Conservation (phyloP, 2,329 filamentous ascomycete species). For the Dothistroma pini region DNA sequence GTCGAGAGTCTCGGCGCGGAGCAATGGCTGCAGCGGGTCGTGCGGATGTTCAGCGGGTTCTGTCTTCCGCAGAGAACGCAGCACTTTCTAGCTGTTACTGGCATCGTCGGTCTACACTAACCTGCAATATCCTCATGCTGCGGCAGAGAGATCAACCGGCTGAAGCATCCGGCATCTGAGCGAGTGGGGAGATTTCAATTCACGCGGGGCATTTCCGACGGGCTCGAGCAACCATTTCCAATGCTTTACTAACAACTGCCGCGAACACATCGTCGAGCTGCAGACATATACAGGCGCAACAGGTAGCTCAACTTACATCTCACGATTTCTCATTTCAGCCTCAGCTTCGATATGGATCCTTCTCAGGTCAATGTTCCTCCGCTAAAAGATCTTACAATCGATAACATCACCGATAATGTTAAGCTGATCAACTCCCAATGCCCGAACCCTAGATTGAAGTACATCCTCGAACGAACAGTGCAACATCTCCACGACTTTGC, state of each 20-base stretch:
- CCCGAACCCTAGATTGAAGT: slow-evolving; percentile 62
- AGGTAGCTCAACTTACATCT: not conserved
- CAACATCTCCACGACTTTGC: slow-evolving; percentile 79
- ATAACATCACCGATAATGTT: slow-evolving; percentile 77
- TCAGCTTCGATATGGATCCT: slow-evolving; percentile 39
- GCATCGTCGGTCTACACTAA: not conserved
- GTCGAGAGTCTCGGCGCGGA: not conserved
- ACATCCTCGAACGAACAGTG: slow-evolving; percentile 69
- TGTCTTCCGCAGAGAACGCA: not conserved
- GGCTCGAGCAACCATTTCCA: slow-evolving; percentile 13
- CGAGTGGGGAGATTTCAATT: slow-evolving; percentile 2
- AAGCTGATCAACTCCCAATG: slow-evolving; percentile 71
- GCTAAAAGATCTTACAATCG: slow-evolving; percentile 68
- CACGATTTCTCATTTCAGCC: not conserved
- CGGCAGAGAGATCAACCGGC: slow-evolving; percentile 12
- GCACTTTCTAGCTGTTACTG: not conserved
- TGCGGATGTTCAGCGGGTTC: not conserved
- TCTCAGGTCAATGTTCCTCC: slow-evolving; percentile 47
- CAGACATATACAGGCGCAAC: not conserved
- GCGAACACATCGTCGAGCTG: not conserved
- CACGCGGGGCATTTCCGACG: slow-evolving; percentile 19
- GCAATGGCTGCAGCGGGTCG: not conserved
- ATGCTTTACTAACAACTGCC: slow-evolving; percentile 13
- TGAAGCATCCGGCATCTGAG: slow-evolving; percentile 11
- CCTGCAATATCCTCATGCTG: not conserved